Conservation (phyloP, 1,284 basidiomycete genomes). For the Violaceomyces palustris region DNA sequence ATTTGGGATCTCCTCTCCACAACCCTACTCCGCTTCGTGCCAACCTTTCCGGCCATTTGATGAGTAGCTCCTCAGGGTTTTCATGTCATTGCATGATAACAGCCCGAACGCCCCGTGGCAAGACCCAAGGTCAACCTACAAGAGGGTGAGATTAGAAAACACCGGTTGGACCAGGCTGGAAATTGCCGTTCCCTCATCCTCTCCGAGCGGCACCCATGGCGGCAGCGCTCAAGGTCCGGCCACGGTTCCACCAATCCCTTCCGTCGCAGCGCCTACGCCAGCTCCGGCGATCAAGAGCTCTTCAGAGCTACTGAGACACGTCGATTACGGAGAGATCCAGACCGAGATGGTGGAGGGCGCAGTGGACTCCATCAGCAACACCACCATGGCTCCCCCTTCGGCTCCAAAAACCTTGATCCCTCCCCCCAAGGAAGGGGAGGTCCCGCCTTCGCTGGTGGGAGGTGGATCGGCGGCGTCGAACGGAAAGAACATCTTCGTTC, state of each 20-base stretch:
- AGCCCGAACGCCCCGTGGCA: conserved; percentile 34
- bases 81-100: conserved; percentile 34
- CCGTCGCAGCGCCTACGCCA: background rate
- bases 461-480: no score
- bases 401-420: background rate
- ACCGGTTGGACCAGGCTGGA: conserved; percentile 57
- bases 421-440: no score
- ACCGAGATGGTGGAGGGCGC: conserved; percentile 10
- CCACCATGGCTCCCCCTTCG: background rate
- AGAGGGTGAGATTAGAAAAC: conserved; percentile 56
- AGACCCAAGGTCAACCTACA: conserved; percentile 50
- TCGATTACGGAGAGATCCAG: conserved; percentile 17
- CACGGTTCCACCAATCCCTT: background rate
- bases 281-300: background rate
- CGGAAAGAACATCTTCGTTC: conserved; percentile 22
- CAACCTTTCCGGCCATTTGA: no score
- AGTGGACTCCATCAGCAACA: background rate
- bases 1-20: no score
- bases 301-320: conserved; percentile 5
- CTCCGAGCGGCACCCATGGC: background rate
- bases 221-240: background rate
- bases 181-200: conserved; percentile 38
- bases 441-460: no score
- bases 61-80: conserved; percentile 25
- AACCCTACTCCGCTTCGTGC: no score